Conservation (phyloP, 2,329 filamentous ascomycete genomes). For the Fusarium vanettenii region DNA sequence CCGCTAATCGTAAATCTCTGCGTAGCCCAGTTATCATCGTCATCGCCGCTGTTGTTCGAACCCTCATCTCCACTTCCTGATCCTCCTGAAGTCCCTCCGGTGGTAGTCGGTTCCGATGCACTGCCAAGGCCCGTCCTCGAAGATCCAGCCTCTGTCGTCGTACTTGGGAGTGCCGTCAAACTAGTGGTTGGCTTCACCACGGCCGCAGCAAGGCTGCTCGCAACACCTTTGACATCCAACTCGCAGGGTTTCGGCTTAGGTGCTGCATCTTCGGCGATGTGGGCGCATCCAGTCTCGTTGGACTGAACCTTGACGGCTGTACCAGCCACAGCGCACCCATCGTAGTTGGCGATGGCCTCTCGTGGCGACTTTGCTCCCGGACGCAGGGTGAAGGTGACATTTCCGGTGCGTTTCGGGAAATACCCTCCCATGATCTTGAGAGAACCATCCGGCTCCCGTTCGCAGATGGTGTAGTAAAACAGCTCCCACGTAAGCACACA, state of each 20-base stretch:
- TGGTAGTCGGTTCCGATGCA: background rate
- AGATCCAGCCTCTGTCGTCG: constrained; percentile 1
- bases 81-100: constrained; percentile 58
- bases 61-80: background rate
- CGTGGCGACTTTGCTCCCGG: constrained; percentile 8
- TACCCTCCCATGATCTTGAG: constrained; percentile 22
- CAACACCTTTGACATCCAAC: constrained; percentile 14
- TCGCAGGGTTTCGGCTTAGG: constrained; percentile 22
- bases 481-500: constrained; percentile 23
- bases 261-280: constrained; percentile 9
- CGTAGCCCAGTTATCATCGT: background rate
- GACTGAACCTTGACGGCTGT: constrained; percentile 17
- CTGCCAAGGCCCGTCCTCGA: constrained; percentile 45
- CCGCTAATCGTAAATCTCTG: background rate
- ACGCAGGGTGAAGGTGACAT: constrained; percentile 13
- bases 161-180: constrained; percentile 6
- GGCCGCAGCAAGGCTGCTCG: constrained; percentile 20
- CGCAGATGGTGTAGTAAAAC: constrained; percentile 16
- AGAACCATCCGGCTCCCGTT: constrained; percentile 9
- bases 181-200: constrained; percentile 26
- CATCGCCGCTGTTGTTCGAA: background rate
- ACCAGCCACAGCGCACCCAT: constrained; percentile 13
- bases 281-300: constrained; percentile 20
- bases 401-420: constrained; percentile 4
- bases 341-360: constrained; percentile 14